Percentiles rank a stretch among this genome's conserved stretches.
Conservation (phyloP, 2,329 filamentous ascomycete genomes). For the Hymenoscyphus fraxineus region DNA sequence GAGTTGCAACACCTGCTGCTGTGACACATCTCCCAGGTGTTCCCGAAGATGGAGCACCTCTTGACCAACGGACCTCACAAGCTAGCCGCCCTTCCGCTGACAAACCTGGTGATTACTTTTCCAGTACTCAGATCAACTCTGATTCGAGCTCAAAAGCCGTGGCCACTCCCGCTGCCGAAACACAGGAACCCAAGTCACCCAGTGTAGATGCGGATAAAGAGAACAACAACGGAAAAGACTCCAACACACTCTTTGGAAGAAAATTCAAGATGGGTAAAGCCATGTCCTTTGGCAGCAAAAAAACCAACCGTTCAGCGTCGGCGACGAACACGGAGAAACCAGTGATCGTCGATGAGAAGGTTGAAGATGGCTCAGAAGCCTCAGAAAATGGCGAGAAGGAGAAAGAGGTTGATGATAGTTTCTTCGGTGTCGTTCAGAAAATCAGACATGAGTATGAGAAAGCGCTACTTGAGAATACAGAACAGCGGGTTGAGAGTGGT, state of each 20-base stretch:
- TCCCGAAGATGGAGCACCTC: constrained; percentile 45
- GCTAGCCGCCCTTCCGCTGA: constrained; percentile 60
- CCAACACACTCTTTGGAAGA: constrained; percentile 69
- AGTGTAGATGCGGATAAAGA: constrained; percentile 44
- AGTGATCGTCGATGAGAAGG: constrained; percentile 70
- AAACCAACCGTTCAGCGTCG: constrained; percentile 67
- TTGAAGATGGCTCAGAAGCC: constrained; percentile 54
- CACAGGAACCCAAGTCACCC: constrained; percentile 44
- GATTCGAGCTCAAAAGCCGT: constrained; percentile 45
- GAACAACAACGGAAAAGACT: constrained; percentile 53
- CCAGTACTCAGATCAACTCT: constrained; percentile 49
- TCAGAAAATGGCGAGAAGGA: constrained; percentile 57
- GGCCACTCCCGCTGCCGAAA: constrained; percentile 42
- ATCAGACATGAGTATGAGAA: constrained; percentile 72
- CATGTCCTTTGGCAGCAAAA: constrained; percentile 78
- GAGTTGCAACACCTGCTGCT: constrained; percentile 64
- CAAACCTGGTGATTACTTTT: constrained; percentile 71
- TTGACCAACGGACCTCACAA: constrained; percentile 55
- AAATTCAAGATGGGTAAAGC: constrained; percentile 66
- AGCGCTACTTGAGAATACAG: constrained; percentile 53
- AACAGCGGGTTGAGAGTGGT: constrained; percentile 54
- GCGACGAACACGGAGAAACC: constrained; percentile 65
- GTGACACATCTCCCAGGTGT: constrained; percentile 41
- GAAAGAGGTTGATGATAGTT: constrained; percentile 71
- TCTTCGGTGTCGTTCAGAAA: constrained; percentile 68